phyloP scores from a whole-genome alignment of 768 basidiomycete genomes.

The Brasilioporus rufonigricans region DNA sequence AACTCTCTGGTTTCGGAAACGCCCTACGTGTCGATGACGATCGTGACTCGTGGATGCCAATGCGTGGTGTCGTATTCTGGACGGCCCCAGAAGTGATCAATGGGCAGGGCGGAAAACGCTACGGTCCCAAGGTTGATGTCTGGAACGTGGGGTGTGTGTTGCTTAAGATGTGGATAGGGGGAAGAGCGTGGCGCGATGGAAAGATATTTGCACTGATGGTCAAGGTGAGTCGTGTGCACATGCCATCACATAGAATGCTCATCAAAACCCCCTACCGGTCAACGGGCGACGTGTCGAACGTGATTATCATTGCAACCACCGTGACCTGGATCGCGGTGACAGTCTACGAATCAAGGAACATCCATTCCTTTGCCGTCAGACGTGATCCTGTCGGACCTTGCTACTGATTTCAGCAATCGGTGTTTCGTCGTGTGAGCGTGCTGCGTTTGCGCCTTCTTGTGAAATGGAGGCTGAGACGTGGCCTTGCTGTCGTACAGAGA shows the following conservation, averaged over 20 bases:
- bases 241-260: not conserved
- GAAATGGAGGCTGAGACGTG: not conserved
- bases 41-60: slow-evolving; percentile 74
- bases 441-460: not conserved
- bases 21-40: slow-evolving; percentile 86
- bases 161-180: slow-evolving; percentile 80
- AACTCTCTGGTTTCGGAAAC: slow-evolving; percentile 96
- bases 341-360: slow-evolving; percentile 71
- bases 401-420: slow-evolving; percentile 37
- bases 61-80: slow-evolving; percentile 98
- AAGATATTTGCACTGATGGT: slow-evolving; percentile 61
- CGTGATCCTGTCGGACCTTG: not conserved
- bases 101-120: slow-evolving; percentile 61
- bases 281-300: not conserved
- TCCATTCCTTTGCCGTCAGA: slow-evolving; percentile 42
- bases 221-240: not conserved
- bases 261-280: not conserved
- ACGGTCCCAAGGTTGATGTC: not conserved
- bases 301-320: not conserved
- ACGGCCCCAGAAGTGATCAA: slow-evolving; percentile 93
- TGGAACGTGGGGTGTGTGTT: not conserved
- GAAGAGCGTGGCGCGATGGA: slow-evolving; percentile 82
- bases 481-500: slow-evolving; percentile 43
- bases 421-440: slow-evolving; percentile 94
- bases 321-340: not conserved